Evolutionary conservation across 1,284 basidiomycete species (phyloP).

Genomic region (Pseudozyma tsukubaensis): DNA sequence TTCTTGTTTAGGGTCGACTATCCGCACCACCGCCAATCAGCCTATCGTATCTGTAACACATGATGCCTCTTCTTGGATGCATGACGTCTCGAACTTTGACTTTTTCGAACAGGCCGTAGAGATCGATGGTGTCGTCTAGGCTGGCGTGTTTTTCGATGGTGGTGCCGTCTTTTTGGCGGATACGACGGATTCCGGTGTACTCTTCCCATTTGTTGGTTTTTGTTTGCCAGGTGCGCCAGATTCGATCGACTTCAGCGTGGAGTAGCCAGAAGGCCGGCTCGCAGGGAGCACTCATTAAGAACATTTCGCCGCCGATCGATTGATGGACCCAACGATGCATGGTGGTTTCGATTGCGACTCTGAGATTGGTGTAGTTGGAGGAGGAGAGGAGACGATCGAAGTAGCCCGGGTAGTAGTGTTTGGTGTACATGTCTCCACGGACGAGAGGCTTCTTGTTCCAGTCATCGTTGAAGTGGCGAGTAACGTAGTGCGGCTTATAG

Average conservation of each 20-base stretch:
- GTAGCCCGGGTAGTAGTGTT: conserved; percentile 11
- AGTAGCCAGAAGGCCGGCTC: conserved; percentile 45
- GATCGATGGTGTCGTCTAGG: conserved; percentile 32
- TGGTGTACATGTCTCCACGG: conserved; percentile 42
- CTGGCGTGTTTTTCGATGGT: neutral
- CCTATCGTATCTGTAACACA: conserved; percentile 36
- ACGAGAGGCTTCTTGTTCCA: conserved; percentile 19
- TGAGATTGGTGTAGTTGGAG: conserved; percentile 14
- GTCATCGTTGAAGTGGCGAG: conserved; percentile 34
- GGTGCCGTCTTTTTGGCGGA: conserved; percentile 2
- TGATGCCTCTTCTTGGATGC: conserved; percentile 42
- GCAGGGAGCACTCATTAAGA: conserved; percentile 24
- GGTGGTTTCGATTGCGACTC: conserved; percentile 13
- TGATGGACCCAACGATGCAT: conserved; percentile 33
- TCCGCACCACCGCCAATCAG: conserved; percentile 10
- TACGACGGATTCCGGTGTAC: conserved; percentile 17
- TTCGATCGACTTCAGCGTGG: conserved; percentile 34
- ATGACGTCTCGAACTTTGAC: conserved; percentile 40
- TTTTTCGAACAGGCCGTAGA: conserved; percentile 33
- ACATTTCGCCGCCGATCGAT: conserved; percentile 36
- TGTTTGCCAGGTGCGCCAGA: conserved; percentile 29
- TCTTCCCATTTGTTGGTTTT: conserved; percentile 7
- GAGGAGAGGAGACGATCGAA: conserved; percentile 5
- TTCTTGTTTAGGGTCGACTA: neutral
- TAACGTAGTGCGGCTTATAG: conserved; percentile 37